Conservation (phyloP, 441 rosid genomes). For the Populus hybrid region DNA sequence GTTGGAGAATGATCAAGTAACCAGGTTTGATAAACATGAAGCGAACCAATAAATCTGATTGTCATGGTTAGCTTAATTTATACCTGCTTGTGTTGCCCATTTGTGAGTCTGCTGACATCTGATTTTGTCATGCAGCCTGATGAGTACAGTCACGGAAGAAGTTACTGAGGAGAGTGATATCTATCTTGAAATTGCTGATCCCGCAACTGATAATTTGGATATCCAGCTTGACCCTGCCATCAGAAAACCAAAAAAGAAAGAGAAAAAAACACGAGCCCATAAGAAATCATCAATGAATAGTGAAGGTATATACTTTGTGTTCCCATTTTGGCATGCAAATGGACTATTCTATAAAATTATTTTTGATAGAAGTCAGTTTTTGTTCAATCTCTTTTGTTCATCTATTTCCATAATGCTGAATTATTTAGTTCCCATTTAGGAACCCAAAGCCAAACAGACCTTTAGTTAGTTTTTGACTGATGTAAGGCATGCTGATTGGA, state of each 20-base stretch:
- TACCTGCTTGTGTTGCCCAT: constrained; percentile 13
- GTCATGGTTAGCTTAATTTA: constrained; percentile 12
- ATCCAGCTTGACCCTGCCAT: constrained; percentile 24
- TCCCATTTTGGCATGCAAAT: neutral
- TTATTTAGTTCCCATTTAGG: neutral
- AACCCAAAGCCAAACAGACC: too few relatives aligned
- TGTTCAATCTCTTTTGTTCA: too few relatives aligned
- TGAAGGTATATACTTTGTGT: constrained; percentile 41
- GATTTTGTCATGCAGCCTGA: constrained; percentile 41
- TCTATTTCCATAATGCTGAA: neutral
- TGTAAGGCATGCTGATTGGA: neutral
- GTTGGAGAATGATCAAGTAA: constrained; percentile 6
- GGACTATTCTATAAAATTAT: too few relatives aligned
- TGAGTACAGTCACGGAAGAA: constrained; percentile 26
- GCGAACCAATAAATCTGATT: neutral
- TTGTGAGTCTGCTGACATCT: constrained; percentile 17
- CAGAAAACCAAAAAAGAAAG: constrained; percentile 49
- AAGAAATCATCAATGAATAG: constrained; percentile 32
- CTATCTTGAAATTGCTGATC: constrained; percentile 23
- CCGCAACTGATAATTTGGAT: constrained; percentile 29
- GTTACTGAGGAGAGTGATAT: constrained; percentile 25
- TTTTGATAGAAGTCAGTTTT: too few relatives aligned
- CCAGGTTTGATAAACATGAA: neutral
- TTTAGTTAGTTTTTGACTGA: neutral
- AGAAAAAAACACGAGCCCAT: constrained; percentile 38